Base-by-base conservation (phyloP, 163 green algal species). In the Prototheca cutis region DNA sequence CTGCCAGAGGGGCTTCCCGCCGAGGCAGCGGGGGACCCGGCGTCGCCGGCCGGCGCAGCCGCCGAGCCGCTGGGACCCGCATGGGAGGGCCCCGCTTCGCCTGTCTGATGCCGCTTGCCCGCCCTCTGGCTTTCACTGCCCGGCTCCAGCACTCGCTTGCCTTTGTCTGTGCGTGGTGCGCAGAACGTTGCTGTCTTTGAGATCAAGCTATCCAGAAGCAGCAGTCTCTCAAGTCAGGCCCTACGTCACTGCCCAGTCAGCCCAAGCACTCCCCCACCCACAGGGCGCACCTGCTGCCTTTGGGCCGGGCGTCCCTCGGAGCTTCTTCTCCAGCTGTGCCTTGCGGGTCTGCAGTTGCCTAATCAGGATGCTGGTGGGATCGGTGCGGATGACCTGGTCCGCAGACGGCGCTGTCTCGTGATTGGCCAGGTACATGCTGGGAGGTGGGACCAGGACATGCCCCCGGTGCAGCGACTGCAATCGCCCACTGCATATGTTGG, bases 321-420 rank as follows among this genome's bases (percentile, higher is more conserved):
- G 40, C 57, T 65, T 70, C 42, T 31, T 58, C 51, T 75, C 71
- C 18, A 55, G 58, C 23, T 62, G 56, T 6, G 24, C 24, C 53
- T 67, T 67, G 49, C 57, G 65, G 45, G 40, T 63, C 39, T 77
- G 64, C 25, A 78, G 56, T 8, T 55, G 53, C 23, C 56, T 40
- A 30, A 78, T 67, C 17, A 78, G 61, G n/a, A 74, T 34, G 53
- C 63, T 73, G 36, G 59, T 73, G 18, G 57, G 58, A 56, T 78
- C 70, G 5, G 61, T 74, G 24, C 27, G 40, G n/a, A 78, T 60
- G 23, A 74, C 61, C 30, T 78, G 70, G 17, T 63, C 40, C 6
- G 19, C 19, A 7, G 65, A 58, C 21, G 70, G 70, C 19, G 53
- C 53, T 0, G 70, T 78, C 33, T 71, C 53, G 53, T 78, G 65